These are phyloP conservation scores for Colletotrichum kahawae DNA, from an alignment of 2,329 filamentous ascomycete species.

Conservation along the genomic window DNA sequence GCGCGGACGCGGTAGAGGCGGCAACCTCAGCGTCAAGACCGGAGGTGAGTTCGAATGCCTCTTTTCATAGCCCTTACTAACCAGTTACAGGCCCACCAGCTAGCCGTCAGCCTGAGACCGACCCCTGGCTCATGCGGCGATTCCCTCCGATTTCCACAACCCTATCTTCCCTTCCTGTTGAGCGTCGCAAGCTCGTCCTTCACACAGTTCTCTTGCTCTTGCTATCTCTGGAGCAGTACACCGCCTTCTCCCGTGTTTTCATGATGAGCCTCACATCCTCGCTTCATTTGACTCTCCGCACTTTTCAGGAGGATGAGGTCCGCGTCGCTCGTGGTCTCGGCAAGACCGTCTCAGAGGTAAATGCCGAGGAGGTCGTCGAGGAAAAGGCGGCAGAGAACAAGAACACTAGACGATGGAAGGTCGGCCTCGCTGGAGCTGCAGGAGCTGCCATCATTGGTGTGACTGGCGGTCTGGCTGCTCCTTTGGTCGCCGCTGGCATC, in stretches of 20 bases:
- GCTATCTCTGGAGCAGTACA: conserved; percentile 79
- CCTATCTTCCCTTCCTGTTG: conserved; percentile 62
- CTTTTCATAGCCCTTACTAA: not conserved
- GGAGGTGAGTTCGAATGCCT: conserved; percentile 3
- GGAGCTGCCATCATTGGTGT: conserved; percentile 73
- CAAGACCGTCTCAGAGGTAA: conserved; percentile 66
- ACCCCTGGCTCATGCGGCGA: conserved; percentile 51
- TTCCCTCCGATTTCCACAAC: conserved; percentile 66
- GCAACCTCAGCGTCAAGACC: conserved; percentile 24
- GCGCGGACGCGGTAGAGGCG: conserved; percentile 21
- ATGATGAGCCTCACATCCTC: conserved; percentile 74
- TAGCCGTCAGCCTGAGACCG: conserved; percentile 35
- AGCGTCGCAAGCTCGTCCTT: conserved; percentile 70
- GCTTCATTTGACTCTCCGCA: conserved; percentile 67
- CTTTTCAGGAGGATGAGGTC: conserved; percentile 74
- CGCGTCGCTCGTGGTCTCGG: conserved; percentile 78
- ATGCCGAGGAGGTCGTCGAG: conserved; percentile 32
- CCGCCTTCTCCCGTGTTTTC: conserved; percentile 73
- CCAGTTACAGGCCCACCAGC: not conserved
- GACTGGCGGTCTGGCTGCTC: conserved; percentile 77
- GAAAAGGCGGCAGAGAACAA: conserved; percentile 64
- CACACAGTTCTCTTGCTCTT: conserved; percentile 75
- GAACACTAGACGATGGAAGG: conserved; percentile 72
- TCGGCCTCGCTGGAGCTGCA: conserved; percentile 51
- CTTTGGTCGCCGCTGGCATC: conserved; percentile 78